Evolutionary conservation across 2,329 filamentous ascomycete species (phyloP).

Genomic region (Hyphodiscus sp.): DNA sequence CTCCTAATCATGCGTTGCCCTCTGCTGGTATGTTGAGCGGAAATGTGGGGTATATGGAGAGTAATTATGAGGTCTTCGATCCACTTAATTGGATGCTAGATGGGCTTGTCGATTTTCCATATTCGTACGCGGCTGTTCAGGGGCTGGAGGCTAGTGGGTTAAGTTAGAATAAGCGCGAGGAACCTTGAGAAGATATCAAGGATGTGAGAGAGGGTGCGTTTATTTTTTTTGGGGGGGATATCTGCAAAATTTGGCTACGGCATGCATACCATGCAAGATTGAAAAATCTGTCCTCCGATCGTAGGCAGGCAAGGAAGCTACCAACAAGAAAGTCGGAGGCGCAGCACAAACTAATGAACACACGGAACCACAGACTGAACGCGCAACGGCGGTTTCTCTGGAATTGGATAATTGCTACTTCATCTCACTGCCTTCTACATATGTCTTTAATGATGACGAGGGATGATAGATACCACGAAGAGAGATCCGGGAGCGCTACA

Average conservation of each 20-base stretch:
- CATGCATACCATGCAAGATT: background rate
- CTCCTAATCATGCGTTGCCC: conserved; percentile 22
- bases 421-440: background rate
- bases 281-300: background rate
- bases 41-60: conserved; percentile 51
- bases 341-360: background rate
- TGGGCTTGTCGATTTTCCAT: conserved; percentile 74
- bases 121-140: conserved; percentile 51
- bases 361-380: background rate
- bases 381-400: background rate
- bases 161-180: conserved; percentile 7
- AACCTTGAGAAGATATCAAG: background rate
- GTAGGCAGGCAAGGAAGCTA: too few species aligned
- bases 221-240: too few species aligned
- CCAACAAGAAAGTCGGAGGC: background rate
- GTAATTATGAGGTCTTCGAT: conserved; percentile 83
- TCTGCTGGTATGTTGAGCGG: conserved; percentile 19
- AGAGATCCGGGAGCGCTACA: background rate
- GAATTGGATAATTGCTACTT: background rate
- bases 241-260: background rate
- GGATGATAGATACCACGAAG: background rate
- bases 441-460: background rate
- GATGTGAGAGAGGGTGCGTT: background rate
- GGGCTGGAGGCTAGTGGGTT: conserved; percentile 36
- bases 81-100: conserved; percentile 92